A percentile compares a stretch with the other conserved stretches of the same genome.
These are phyloP conservation scores for Psophocarpus tetragonolobus DNA, from an alignment of 306 rosid genomes.

Conservation along the genomic window DNA sequence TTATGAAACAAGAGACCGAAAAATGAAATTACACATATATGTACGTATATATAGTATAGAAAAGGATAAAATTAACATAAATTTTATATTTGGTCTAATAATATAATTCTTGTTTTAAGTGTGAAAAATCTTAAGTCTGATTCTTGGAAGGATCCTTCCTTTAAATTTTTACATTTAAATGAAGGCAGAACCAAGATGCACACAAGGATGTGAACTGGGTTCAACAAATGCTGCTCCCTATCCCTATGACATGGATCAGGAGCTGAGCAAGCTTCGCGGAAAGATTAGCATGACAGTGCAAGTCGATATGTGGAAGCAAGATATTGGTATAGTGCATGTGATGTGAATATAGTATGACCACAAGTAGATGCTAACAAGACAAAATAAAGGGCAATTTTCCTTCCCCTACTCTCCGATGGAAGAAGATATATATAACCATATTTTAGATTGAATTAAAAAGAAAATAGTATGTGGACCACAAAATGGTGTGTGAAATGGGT, in stretches of 20 bases:
- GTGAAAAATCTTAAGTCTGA: no score
- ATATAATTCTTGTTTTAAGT: no score
- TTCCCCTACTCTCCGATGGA: background rate
- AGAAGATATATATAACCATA: background rate
- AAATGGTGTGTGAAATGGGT: background rate
- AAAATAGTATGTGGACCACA: background rate
- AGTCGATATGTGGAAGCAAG: background rate
- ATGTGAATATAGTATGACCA: background rate
- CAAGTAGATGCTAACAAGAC: background rate
- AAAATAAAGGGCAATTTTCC: background rate
- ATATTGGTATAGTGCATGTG: background rate
- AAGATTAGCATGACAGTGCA: background rate
- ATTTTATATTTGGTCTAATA: no score
- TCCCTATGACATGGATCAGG: no score
- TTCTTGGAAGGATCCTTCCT: no score
- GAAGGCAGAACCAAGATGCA: no score
- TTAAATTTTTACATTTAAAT: no score
- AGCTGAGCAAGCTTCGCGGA: background rate
- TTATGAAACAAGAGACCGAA: no score
- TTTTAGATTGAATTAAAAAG: background rate
- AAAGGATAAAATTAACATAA: no score
- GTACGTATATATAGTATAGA: no score
- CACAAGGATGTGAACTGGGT: no score
- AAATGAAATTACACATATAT: no score
- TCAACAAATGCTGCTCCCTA: background rate